Base-by-base conservation (phyloP, 768 basidiomycete genomes). In the Trametes gibbosa region DNA sequence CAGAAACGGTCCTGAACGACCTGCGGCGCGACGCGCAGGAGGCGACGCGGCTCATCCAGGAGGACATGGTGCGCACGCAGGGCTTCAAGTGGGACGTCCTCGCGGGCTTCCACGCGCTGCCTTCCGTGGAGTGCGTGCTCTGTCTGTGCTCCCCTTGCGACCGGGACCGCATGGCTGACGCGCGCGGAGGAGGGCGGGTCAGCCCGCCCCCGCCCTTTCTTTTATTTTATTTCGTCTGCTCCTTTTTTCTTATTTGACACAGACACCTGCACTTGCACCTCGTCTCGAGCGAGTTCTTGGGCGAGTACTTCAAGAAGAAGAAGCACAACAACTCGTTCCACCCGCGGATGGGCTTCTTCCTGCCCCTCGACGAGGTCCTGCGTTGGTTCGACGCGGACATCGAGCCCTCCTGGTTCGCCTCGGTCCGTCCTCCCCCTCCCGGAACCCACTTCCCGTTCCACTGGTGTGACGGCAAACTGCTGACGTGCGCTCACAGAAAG, bases 291-390 rank as follows among this genome's bases (percentile, higher is more conserved):
- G 95, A 97, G 68, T 69, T 94, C 35, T 78, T 79, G 53, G 87
- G 87, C 0, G 79, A 83, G 9, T 75, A 73, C 51, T 73, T 95
- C 77, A 96, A 95, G 74, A 81, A 77, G 55, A 97, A 96, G 77
- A 90, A 88, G 68, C 95, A 97, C 64, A 90, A 92, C 73, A 95
- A 95, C 67, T 89, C 91, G 5, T 97, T 95, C 74, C 87, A 90
- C 66, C 94, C 94, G 0, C 82, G 83, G 48, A 77, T 82, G 19
- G 92, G 90, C 1, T 96, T 92, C 74, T 95, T 96, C 73, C 67
- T 95, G 2, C 81, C 85, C 60, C 73, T 95, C 17, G 78, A 84
- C 50, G 84, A 92, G 10, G 87, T 96, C n/a, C 74, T 90, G 43
- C 78, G 81, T 2, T 94, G 92, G 92, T 87, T 91, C 59, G 89